A percentile compares a stretch with the other conserved stretches of the same genome.
phyloP scores from a whole-genome alignment of 1,284 basidiomycete species.

The Sporisorium scitamineum region DNA sequence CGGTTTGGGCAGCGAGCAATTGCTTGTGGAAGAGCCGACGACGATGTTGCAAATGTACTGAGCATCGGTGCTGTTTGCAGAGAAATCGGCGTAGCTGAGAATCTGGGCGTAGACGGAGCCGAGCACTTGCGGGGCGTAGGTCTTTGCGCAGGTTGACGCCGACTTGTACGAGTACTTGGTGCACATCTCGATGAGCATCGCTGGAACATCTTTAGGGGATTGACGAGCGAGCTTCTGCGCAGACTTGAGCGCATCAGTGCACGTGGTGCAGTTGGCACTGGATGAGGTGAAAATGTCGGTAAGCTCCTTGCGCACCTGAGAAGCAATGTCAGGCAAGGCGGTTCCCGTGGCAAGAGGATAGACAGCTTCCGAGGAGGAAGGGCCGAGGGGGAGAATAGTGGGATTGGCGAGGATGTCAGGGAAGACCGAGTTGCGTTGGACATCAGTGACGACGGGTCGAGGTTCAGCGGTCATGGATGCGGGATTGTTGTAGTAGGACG shows the following conservation, averaged over 20 bases:
- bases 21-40: conserved; percentile 35
- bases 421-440: conserved; percentile 48
- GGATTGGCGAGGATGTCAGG: conserved; percentile 75
- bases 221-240: conserved; percentile 78
- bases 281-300: conserved; percentile 40
- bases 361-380: conserved; percentile 62
- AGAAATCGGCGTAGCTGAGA: conserved; percentile 64
- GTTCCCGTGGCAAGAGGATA: conserved; percentile 60
- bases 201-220: conserved; percentile 76
- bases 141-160: conserved; percentile 70
- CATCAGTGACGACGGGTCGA: conserved; percentile 59
- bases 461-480: conserved; percentile 51
- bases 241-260: conserved; percentile 76
- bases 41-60: conserved; percentile 64
- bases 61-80: conserved; percentile 47
- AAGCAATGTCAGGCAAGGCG: conserved; percentile 68
- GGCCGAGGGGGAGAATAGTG: conserved; percentile 76
- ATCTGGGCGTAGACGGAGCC: conserved; percentile 62
- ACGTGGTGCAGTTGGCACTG: conserved; percentile 75
- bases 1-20: conserved; percentile 54
- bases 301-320: conserved; percentile 72
- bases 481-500: conserved; percentile 52
- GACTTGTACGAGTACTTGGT: conserved; percentile 74
- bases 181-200: conserved; percentile 76
- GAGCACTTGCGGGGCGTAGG: conserved; percentile 42